Conservation (phyloP, 2,329 filamentous ascomycete species). For the Fusarium nisikadoi region DNA sequence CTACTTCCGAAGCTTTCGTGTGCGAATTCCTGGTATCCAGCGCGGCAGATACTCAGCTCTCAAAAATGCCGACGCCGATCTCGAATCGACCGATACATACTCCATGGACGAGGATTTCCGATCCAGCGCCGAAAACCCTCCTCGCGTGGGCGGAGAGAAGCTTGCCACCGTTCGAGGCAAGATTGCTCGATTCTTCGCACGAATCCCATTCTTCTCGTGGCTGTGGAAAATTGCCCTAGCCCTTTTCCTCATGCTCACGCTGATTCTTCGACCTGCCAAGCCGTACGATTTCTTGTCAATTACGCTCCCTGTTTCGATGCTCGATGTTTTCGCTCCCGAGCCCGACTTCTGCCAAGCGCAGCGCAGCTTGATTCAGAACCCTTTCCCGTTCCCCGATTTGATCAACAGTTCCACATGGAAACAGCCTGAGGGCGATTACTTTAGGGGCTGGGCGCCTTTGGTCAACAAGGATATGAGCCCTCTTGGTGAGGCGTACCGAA, state of each 20-base stretch:
- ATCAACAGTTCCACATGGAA: slow-evolving; percentile 43
- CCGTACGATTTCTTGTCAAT: slow-evolving; percentile 48
- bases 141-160: slow-evolving; percentile 26
- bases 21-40: slow-evolving; percentile 30
- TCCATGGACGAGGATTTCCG: slow-evolving; percentile 32
- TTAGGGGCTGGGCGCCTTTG: slow-evolving; percentile 49
- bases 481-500: slow-evolving; percentile 41
- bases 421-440: slow-evolving; percentile 44
- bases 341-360: slow-evolving; percentile 43
- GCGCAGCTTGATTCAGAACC: slow-evolving; percentile 35
- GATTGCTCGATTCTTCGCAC: slow-evolving; percentile 14
- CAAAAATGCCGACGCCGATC: slow-evolving; percentile 20
- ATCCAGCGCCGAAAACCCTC: slow-evolving; percentile 21
- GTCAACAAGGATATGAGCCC: slow-evolving; percentile 30
- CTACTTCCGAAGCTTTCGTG: slow-evolving; percentile 27
- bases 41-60: slow-evolving; percentile 35
- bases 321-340: slow-evolving; percentile 44
- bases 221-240: slow-evolving; percentile 29
- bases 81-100: slow-evolving; percentile 37
- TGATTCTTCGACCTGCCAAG: slow-evolving; percentile 44
- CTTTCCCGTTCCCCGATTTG: slow-evolving; percentile 48
- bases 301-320: slow-evolving; percentile 47
- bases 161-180: neutral
- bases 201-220: slow-evolving; percentile 26
- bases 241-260: slow-evolving; percentile 35